Base-by-base conservation (phyloP, 2,329 filamentous ascomycete species). In the Curvularia sp. region DNA sequence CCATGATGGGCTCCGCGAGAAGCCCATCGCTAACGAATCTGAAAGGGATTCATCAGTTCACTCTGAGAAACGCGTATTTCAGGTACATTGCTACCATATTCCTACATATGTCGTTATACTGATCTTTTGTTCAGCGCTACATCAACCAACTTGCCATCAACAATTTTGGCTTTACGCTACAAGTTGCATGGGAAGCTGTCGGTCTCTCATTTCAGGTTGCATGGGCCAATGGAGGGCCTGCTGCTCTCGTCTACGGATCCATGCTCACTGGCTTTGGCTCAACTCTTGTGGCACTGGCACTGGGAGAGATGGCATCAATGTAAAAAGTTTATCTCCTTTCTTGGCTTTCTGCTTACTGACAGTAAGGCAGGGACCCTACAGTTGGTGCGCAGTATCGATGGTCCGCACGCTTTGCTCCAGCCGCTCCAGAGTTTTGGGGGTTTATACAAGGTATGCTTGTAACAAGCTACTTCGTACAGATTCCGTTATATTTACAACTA, bases 251-350 rank as follows among this genome's bases (percentile, higher is more conserved):
- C 3, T 70, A 62, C n/a, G 65, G 67, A 13, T 47, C 43, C 9
- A 59, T 70, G 24, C 30, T 70, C 46, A 58, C 61, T 42, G 62
- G 59, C 13, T 43, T 67, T 28, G 68, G 68, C 7, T 60, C 65
- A 2, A 63, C 54, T 28, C 70, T 74, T 9, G 62, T 73, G 7
- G 70, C 71, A 12, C 68, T 74, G 3, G 73, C 64, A 20, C 44
- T 70, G 39, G 66, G 52, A 35, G 66, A 70, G 48, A 62, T 70
- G 65, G 67, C 67, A 5, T 68, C 65, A 6, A 69, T 70, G 67
- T 68, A 43, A 7, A 24, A 51, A 3, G 33, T 26, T 48, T 4
- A 63, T 7, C 28, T 69, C 67, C 3, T 70, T 20, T 20, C 31
- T 7, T 24, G n/a, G 10, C 22, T 33, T 18, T 39, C n/a, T 28